phyloP scores from a whole-genome alignment of 164 flowering plant species.

The Nymphaea colorata region DNA sequence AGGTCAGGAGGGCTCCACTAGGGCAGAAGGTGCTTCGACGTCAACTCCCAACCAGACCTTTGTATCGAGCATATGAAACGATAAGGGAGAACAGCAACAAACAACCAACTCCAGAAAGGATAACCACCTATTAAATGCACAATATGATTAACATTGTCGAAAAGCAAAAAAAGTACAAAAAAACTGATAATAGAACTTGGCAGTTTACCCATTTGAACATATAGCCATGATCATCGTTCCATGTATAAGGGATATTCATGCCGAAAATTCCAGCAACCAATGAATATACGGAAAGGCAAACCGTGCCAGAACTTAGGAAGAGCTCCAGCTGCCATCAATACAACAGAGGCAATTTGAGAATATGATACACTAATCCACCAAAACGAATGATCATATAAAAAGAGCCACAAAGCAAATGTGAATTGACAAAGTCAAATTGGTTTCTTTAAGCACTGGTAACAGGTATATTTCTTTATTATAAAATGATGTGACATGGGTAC shows the following conservation, averaged over 20 bases:
- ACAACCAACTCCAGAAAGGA: slow-evolving; percentile 25
- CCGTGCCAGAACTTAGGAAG: slow-evolving; percentile 77
- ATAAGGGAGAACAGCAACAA: slow-evolving; percentile 25
- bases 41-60: slow-evolving; percentile 41
- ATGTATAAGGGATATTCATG: slow-evolving; percentile 83
- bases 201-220: slow-evolving; percentile 81
- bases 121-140: slow-evolving; percentile 38
- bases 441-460: background rate
- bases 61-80: slow-evolving; percentile 42
- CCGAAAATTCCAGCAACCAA: slow-evolving; percentile 87
- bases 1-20: no score
- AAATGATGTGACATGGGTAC: no score
- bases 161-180: background rate
- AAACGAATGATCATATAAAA: background rate
- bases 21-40: no score
- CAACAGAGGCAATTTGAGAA: background rate
- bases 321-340: slow-evolving; percentile 62
- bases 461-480: no score
- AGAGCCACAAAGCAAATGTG: background rate
- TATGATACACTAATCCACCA: background rate
- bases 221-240: slow-evolving; percentile 63
- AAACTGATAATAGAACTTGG: background rate
- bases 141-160: background rate
- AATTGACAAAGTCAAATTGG: background rate
- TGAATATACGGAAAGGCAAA: slow-evolving; percentile 66